phyloP scores from a whole-genome alignment of 345 rosid genomes.

The Salix purpurea region DNA sequence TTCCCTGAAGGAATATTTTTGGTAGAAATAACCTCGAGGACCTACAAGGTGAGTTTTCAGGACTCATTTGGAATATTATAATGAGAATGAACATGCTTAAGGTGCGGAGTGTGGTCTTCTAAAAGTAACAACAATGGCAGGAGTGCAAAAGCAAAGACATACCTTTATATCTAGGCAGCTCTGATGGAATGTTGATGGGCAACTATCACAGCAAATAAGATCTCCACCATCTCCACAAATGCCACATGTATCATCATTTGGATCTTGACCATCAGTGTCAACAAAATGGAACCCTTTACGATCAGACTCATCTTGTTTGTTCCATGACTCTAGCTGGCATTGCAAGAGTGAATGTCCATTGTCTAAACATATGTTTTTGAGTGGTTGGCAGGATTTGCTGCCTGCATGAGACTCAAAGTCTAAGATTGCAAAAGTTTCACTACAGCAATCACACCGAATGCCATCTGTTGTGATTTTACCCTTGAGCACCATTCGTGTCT shows the following conservation, averaged over 20 bases:
- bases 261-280: slow-evolving; percentile 65
- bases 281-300: slow-evolving; percentile 59
- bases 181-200: slow-evolving; percentile 96
- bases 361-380: slow-evolving; percentile 58
- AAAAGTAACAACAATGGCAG: neutral
- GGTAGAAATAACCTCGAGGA: neutral
- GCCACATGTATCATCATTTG: slow-evolving; percentile 93
- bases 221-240: slow-evolving; percentile 97
- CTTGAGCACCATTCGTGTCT: slow-evolving; percentile 34
- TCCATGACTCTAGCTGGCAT: slow-evolving; percentile 67
- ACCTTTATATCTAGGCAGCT: slow-evolving; percentile 77
- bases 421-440: slow-evolving; percentile 38
- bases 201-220: slow-evolving; percentile 84
- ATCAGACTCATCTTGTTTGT: slow-evolving; percentile 54
- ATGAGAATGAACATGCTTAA: neutral
- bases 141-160: slow-evolving; percentile 19
- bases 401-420: slow-evolving; percentile 74
- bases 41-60: neutral
- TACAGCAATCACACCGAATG: slow-evolving; percentile 73
- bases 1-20: neutral
- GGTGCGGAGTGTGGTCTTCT: neutral
- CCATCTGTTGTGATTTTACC: slow-evolving; percentile 63
- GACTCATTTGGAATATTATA: neutral
- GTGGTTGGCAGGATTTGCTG: slow-evolving; percentile 40
- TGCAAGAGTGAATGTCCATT: slow-evolving; percentile 62